Evolutionary conservation across 2,329 filamentous ascomycete species (phyloP), one percentile per base, ranked within the genome.

Genomic region (Diaporthe sp.): DNA sequence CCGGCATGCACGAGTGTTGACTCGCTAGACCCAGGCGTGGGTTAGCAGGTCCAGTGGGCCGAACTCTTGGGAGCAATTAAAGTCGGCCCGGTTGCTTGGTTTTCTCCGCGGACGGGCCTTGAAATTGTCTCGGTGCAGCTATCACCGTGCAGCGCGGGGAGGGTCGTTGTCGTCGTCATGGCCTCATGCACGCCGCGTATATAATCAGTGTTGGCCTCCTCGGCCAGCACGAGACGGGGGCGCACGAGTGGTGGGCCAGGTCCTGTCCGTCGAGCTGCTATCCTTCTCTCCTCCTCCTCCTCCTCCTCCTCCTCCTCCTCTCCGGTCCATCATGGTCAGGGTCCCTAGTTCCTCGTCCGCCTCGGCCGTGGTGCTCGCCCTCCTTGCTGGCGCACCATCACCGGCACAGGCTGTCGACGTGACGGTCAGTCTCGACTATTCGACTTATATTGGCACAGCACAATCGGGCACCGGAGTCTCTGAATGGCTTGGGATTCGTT

Each of bases 401-500:
- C 68, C 30, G 12, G 60, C 60, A 42, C 54, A 19, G 22, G 74
- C 74, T 17, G 74, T 76, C 17, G 60, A 74, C 30, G 45, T 50
- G n/a, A 69, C 58, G 1, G 74, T 76, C 42, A 35, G 25, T 15
- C 54, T 76, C 35, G 50, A 76, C 45, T 76, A 76, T 47, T 76
- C 74, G 42, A 76, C 74, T 35, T 76, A 76, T 50, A 58, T 74
- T 13, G 74, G 74, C 68, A 74, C 74, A 13, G 74, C 54, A 38
- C 72, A 74, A 28, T n/a, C 55, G 10, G 68, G 45, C 30, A 76
- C 72, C 8, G 72, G 74, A 33, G 68, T 76, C 30, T 74, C 74
- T 3, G 52, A 76, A 47, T 76, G 74, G 93, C 87, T 94, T 8
- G 93, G 93, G 1, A 90, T 96, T 76, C 89, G 92, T 58, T 96